These are phyloP conservation scores for Kluyveromyces lactis DNA, from an alignment of 805 yeast genomes.

Conservation along the genomic window DNA sequence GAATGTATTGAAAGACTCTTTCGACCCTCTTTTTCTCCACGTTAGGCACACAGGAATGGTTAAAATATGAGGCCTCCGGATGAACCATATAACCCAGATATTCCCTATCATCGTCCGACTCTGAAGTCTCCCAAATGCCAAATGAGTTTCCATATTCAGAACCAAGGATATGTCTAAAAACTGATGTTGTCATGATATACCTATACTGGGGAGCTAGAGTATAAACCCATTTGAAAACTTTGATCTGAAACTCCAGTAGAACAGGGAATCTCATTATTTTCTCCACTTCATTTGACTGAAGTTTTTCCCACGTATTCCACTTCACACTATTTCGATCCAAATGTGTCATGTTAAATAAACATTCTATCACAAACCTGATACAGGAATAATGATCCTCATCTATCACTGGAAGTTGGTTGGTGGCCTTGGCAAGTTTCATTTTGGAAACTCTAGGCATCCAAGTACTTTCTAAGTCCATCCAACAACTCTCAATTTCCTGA, in stretches of 20 bases:
- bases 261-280: slow-evolving; percentile 41
- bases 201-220: slow-evolving; percentile 31
- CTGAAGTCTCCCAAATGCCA: slow-evolving; percentile 52
- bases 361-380: slow-evolving; percentile 39
- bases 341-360: slow-evolving; percentile 28
- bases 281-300: slow-evolving; percentile 45
- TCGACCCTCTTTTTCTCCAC: slow-evolving; percentile 35
- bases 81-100: slow-evolving; percentile 53
- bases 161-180: slow-evolving; percentile 43
- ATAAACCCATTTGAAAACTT: slow-evolving; percentile 40
- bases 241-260: slow-evolving; percentile 38
- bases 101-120: slow-evolving; percentile 38
- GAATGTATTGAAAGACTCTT: slow-evolving; percentile 33
- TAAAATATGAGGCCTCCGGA: slow-evolving; percentile 60
- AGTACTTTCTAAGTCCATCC: slow-evolving; percentile 17
- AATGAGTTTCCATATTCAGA: slow-evolving; percentile 59
- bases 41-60: slow-evolving; percentile 59
- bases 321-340: slow-evolving; percentile 12
- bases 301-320: slow-evolving; percentile 26
- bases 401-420: slow-evolving; percentile 35
- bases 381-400: slow-evolving; percentile 46
- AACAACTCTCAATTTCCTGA: slow-evolving; percentile 9
- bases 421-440: slow-evolving; percentile 32
- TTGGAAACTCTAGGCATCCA: slow-evolving; percentile 33
- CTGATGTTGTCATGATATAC: slow-evolving; percentile 30